Conservation (phyloP, 306 rosid species). For the Vigna radiata region DNA sequence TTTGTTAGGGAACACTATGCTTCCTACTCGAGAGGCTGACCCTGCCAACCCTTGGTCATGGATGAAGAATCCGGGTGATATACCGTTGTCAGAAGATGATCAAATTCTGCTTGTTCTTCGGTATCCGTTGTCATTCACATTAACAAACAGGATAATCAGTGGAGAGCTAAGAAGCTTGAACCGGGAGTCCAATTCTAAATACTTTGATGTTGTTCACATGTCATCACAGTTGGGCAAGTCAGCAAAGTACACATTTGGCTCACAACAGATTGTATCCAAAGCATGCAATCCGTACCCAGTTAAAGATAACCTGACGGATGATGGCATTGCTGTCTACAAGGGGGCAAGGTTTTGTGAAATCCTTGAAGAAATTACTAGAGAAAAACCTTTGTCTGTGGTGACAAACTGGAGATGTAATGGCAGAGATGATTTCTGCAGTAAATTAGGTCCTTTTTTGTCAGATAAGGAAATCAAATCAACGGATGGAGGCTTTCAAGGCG, state of each 20-base stretch:
- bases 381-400: constrained; percentile 68
- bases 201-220: constrained; percentile 74
- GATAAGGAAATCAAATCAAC: constrained; percentile 70
- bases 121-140: constrained; percentile 69
- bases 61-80: constrained; percentile 60
- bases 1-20: constrained; percentile 78
- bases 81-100: constrained; percentile 80
- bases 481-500: constrained; percentile 80
- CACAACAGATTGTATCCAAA: constrained; percentile 63
- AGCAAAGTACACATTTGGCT: constrained; percentile 54
- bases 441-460: constrained; percentile 75
- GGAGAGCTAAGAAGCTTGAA: constrained; percentile 86
- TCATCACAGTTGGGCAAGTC: constrained; percentile 73
- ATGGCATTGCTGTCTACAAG: constrained; percentile 57
- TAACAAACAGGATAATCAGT: constrained; percentile 67
- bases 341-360: constrained; percentile 70
- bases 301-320: constrained; percentile 52
- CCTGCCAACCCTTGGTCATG: constrained; percentile 76
- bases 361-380: constrained; percentile 69
- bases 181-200: constrained; percentile 67
- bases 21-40: constrained; percentile 76
- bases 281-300: constrained; percentile 87
- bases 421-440: constrained; percentile 74
- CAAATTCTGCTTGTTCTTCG: constrained; percentile 72
- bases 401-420: constrained; percentile 88